phyloP scores from a whole-genome alignment of 306 rosid genomes.

The Heteromeles arbutifolia region DNA sequence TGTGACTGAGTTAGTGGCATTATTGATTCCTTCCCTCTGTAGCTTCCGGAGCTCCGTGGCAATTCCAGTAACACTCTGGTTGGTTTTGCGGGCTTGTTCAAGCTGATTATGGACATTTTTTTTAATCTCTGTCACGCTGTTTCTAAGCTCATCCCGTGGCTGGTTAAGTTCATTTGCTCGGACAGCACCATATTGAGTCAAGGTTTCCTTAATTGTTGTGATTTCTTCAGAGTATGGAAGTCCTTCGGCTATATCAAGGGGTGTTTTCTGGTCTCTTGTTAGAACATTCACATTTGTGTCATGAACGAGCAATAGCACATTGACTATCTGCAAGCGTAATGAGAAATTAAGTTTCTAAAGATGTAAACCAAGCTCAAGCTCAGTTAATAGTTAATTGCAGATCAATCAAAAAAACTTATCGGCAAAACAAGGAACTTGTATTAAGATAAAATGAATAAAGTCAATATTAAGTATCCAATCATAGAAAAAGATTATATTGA shows the following conservation, averaged over 20 bases:
- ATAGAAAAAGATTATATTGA: not conserved
- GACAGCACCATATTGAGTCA: slow-evolving; percentile 51
- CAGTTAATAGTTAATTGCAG: not conserved
- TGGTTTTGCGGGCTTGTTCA: slow-evolving; percentile 80
- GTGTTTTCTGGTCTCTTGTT: slow-evolving; percentile 73
- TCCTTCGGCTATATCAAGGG: slow-evolving; percentile 80
- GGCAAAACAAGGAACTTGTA: not conserved
- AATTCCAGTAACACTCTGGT: slow-evolving; percentile 59
- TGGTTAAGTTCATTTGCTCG: slow-evolving; percentile 74
- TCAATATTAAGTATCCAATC: not conserved
- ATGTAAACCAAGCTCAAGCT: not conserved
- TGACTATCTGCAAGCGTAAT: slow-evolving; percentile 71
- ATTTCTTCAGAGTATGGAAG: slow-evolving; percentile 66
- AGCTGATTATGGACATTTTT: slow-evolving; percentile 74
- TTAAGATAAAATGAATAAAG: not conserved
- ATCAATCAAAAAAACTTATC: not conserved
- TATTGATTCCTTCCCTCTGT: slow-evolving; percentile 71
- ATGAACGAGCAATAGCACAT: slow-evolving; percentile 42
- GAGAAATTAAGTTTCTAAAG: not conserved
- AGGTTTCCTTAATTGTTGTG: slow-evolving; percentile 42
- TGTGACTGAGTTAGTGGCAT: slow-evolving; percentile 81
- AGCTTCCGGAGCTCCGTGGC: slow-evolving; percentile 66
- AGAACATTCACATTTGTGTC: slow-evolving; percentile 72
- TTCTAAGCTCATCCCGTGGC: slow-evolving; percentile 75
- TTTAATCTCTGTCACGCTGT: slow-evolving; percentile 66